Percentiles rank a stretch among this genome's conserved stretches.
phyloP scores from a whole-genome alignment of 2,329 filamentous ascomycete genomes.

The Colletotrichum orchidophilum region DNA sequence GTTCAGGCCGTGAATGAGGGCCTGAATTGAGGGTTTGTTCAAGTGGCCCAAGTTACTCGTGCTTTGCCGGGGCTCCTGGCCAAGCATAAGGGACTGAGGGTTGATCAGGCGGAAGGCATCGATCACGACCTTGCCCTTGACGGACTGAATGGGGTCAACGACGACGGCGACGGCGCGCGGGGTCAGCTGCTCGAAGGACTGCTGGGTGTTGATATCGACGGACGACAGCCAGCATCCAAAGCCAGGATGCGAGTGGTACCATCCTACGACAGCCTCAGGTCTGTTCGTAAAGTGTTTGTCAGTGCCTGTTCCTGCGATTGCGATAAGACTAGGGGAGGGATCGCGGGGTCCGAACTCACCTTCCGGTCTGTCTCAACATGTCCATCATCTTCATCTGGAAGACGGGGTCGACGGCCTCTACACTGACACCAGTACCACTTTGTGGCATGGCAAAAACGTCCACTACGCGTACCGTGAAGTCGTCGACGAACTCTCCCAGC shows the following conservation, averaged over 20 bases:
- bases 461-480: constrained; percentile 97
- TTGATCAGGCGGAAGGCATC: constrained; percentile 99
- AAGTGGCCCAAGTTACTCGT: constrained; percentile 97
- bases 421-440: constrained; percentile 96
- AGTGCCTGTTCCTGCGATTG: constrained; percentile 10
- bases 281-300: constrained; percentile 54
- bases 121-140: constrained; percentile 99
- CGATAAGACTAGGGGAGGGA: not conserved
- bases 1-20: constrained; percentile 97
- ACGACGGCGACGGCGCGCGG: constrained; percentile 97
- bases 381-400: constrained; percentile 99
- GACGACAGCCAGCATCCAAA: constrained; percentile 99
- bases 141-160: constrained; percentile 97
- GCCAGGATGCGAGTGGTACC: constrained; percentile 99
- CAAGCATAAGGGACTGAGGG: constrained; percentile 96
- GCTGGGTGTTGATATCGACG: constrained; percentile 99
- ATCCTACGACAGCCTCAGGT: constrained; percentile 96
- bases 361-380: constrained; percentile 96
- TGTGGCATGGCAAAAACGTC: constrained; percentile 99
- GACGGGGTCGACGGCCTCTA: constrained; percentile 97
- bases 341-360: constrained; percentile 62
- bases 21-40: constrained; percentile 99
- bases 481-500: constrained; percentile 98
- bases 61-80: constrained; percentile 96
- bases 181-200: constrained; percentile 99